Percentiles rank a stretch among this genome's conserved stretches.
phyloP scores from a whole-genome alignment of 257 asterid genomes.

The Anisodus acutangulus region DNA sequence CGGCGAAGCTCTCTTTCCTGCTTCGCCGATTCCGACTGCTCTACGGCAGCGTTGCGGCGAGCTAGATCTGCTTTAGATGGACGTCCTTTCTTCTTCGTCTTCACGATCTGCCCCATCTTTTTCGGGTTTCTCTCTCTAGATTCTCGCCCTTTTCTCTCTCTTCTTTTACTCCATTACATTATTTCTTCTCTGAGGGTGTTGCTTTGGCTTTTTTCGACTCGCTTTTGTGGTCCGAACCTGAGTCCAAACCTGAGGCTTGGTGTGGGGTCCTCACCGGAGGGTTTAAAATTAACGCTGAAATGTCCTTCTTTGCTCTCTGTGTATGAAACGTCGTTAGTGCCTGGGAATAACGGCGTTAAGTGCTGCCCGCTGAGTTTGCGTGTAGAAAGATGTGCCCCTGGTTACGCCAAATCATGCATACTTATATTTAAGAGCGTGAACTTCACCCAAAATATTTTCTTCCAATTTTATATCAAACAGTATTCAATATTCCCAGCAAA shows the following conservation, averaged over 20 bases:
- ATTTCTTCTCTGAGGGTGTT: constrained; percentile 42
- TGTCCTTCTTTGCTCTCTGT: not conserved
- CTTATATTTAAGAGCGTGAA: constrained; percentile 39
- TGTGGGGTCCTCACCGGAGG: not conserved
- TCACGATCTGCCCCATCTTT: constrained; percentile 89
- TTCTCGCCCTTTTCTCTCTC: constrained; percentile 54
- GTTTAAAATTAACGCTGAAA: constrained; percentile 8
- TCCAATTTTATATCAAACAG: too few species aligned
- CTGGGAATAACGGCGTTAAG: constrained; percentile 51
- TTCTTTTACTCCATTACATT: constrained; percentile 63
- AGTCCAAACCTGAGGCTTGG: constrained; percentile 53
- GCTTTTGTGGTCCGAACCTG: constrained; percentile 53
- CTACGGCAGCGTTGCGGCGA: constrained; percentile 33
- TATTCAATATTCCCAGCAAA: too few species aligned
- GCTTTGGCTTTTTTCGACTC: constrained; percentile 45
- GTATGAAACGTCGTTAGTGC: constrained; percentile 49
- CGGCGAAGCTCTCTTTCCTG: constrained; percentile 72
- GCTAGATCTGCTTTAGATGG: constrained; percentile 80
- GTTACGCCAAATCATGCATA: constrained; percentile 25
- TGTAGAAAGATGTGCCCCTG: constrained; percentile 32
- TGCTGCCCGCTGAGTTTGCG: constrained; percentile 37
- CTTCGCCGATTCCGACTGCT: constrained; percentile 27
- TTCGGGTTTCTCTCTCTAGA: constrained; percentile 34
- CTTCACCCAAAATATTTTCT: not conserved
- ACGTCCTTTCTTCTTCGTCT: constrained; percentile 89